Evolutionary conservation across 176 grass and related monocot species (phyloP).

Genomic region (Lolium perenne): DNA sequence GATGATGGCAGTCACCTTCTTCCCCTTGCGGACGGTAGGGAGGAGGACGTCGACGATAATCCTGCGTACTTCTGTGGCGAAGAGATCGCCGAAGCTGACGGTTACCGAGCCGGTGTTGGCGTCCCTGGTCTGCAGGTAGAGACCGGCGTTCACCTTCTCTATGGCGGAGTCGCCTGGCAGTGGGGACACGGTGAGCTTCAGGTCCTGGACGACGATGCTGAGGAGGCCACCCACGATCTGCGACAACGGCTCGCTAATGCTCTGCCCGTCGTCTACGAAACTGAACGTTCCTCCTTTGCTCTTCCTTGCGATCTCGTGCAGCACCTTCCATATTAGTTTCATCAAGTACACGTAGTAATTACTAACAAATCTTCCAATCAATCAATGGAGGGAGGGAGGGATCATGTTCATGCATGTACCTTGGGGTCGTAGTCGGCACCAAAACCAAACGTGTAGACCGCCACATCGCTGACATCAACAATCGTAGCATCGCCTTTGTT

Average conservation of each 20-base stretch:
- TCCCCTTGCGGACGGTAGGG: background rate
- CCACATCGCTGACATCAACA: background rate
- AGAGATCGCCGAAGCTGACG: slow-evolving; percentile 46
- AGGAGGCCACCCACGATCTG: slow-evolving; percentile 49
- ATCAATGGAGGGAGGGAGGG: background rate
- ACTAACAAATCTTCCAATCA: too few relatives aligned
- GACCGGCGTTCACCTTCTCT: slow-evolving; percentile 26
- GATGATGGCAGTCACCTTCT: background rate
- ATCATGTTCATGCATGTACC: background rate
- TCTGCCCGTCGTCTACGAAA: background rate
- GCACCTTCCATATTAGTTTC: slow-evolving; percentile 18
- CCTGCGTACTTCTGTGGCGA: slow-evolving; percentile 32
- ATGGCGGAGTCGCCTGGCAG: slow-evolving; percentile 18
- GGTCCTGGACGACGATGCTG: slow-evolving; percentile 39
- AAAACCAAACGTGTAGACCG: slow-evolving; percentile 57
- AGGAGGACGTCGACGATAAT: slow-evolving; percentile 35
- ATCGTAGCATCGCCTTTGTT: background rate
- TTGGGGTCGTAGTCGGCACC: background rate
- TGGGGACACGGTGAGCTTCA: slow-evolving; percentile 33
- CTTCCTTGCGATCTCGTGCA: slow-evolving; percentile 25
- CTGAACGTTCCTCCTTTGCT: slow-evolving; percentile 49
- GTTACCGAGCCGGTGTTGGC: background rate
- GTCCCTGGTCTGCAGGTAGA: slow-evolving; percentile 14
- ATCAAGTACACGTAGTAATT: background rate
- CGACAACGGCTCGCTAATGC: slow-evolving; percentile 33